Conservation (phyloP, 768 basidiomycete species). For the Suillus clintonianus region DNA sequence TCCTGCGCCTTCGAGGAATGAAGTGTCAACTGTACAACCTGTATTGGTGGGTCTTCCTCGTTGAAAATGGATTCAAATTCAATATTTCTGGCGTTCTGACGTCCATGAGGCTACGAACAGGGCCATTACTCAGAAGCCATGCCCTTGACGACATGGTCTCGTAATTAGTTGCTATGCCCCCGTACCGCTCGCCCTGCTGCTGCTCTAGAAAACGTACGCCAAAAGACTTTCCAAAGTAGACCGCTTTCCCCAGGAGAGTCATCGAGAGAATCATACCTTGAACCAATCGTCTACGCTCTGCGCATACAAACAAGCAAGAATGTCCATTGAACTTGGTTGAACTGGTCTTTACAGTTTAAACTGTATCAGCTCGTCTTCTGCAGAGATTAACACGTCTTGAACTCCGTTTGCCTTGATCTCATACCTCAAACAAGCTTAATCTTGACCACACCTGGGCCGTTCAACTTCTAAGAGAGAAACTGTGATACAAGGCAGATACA, state of each 20-base stretch:
- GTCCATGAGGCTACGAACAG: neutral
- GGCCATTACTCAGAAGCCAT: neutral
- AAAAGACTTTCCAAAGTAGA: too few relatives aligned
- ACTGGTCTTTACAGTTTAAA: neutral
- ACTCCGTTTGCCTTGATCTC: neutral
- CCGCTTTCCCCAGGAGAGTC: too few relatives aligned
- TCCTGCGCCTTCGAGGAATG: constrained; percentile 86
- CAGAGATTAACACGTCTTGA: neutral
- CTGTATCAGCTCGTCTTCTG: neutral
- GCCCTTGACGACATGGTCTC: neutral
- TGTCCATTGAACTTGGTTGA: neutral
- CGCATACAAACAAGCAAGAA: neutral
- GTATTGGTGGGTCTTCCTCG: constrained; percentile 61
- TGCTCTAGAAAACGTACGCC: neutral
- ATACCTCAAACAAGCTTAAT: neutral
- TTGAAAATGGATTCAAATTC: neutral
- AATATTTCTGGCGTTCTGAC: neutral
- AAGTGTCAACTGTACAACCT: constrained; percentile 88
- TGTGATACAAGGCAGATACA: neutral
- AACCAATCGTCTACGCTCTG: neutral
- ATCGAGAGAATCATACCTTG: neutral
- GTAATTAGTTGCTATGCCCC: neutral
- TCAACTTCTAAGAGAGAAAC: neutral
- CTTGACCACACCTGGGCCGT: neutral
- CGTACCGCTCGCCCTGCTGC: neutral